Evolutionary conservation across 768 basidiomycete genomes (phyloP), one percentile per base, ranked within the genome.

Genomic region (Podaxis sp.): DNA sequence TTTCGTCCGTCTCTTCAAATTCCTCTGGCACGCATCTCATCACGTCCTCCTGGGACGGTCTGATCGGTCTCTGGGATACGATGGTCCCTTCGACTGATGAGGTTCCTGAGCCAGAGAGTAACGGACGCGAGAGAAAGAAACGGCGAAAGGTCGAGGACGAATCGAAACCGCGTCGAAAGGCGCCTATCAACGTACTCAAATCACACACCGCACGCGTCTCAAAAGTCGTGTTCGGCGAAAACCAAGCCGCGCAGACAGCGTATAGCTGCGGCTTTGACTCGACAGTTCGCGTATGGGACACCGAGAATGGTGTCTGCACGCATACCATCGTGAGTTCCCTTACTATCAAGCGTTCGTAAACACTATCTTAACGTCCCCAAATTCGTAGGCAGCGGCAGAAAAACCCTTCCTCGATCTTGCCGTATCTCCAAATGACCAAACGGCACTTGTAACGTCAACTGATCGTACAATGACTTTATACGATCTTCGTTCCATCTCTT

Each of bases 231-330:
- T 96, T 75, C 79, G 75, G 56, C 71, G 65, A 44, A 57, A 70
- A 56, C 64, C 74, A 60, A 53, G 59, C 61, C 56, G 65, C 52
- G 64, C 63, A 54, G 38, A 70, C 56, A 69, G 95, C 88, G 30
- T 86, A 87, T 65, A 93, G 91, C 67, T 89, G 88, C 69, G 91
- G 93, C 0, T 93, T 93, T 70, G 96, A 97, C 74, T 96, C 95
- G 30, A 93, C 93, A 0, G 86, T 98, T 4, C 81, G 94, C 24
- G 77, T 82, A 2, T 99, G 96, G 96, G 94, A 97, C 69, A 79
- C 89, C 2, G 90, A 93, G 67, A 82, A 78, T 41, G 93, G 90
- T 2, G 75, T 93, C 4, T 94, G 90, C 63, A 78, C 81, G 0
- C 72, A 82, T 49, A 92, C 90, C 0, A 85, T 91, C 50, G 91